Percentiles rank a stretch among this genome's conserved stretches.
phyloP scores from a whole-genome alignment of 345 rosid genomes.

The Boechera divaricarpa region DNA sequence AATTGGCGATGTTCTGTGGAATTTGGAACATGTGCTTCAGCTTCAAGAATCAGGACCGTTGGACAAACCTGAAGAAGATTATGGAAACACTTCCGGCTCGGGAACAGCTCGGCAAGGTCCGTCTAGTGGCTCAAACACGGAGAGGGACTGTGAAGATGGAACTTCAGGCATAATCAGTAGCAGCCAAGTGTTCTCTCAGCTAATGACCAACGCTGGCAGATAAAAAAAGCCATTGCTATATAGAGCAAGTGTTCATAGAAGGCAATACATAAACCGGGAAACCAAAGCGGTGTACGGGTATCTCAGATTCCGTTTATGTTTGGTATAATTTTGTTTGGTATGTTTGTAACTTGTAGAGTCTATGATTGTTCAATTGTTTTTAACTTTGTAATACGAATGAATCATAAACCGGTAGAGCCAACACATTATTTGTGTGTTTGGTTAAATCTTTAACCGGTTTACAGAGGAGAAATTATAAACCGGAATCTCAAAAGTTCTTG shows the following conservation, averaged over 20 bases:
- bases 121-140: constrained; percentile 38
- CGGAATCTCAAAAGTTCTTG: constrained; percentile 33
- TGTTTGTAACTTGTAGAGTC: constrained; percentile 18
- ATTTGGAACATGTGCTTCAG: constrained; percentile 77
- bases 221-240: constrained; percentile 12
- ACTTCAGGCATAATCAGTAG: constrained; percentile 63
- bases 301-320: constrained; percentile 31
- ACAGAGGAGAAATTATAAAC: constrained; percentile 11
- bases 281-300: constrained; percentile 32
- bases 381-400: constrained; percentile 9
- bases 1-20: constrained; percentile 96
- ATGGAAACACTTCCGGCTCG: constrained; percentile 15
- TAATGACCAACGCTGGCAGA: constrained; percentile 84
- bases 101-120: constrained; percentile 39
- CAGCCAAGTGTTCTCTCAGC: constrained; percentile 84
- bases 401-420: constrained; percentile 16
- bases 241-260: constrained; percentile 2
- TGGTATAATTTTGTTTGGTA: constrained; percentile 27
- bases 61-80: constrained; percentile 42
- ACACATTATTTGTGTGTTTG: neutral
- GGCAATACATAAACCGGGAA: constrained; percentile 29
- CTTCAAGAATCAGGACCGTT: constrained; percentile 71
- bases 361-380: neutral
- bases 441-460: constrained; percentile 19
- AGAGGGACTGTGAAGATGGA: constrained; percentile 51